Evolutionary conservation across 345 rosid species (phyloP).

Genomic region (Aethionema arabicum): DNA sequence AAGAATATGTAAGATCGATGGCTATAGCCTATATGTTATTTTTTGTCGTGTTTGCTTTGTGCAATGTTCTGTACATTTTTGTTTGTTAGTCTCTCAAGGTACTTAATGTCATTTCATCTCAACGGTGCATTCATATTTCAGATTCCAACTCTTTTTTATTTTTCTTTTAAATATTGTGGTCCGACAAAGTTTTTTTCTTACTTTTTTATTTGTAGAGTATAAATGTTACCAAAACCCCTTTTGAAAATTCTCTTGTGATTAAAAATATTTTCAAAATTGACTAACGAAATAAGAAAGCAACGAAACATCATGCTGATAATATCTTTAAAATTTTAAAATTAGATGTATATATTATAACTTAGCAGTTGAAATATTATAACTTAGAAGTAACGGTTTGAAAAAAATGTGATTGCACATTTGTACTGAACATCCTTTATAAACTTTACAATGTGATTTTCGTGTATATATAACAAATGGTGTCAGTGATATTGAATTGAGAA

Average conservation of each 20-base stretch:
- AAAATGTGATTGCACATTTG: slow-evolving; percentile 16
- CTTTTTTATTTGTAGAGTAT: no score
- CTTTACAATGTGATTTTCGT: neutral
- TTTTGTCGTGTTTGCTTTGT: neutral
- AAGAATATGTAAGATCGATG: neutral
- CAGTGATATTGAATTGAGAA: neutral
- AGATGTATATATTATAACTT: no score
- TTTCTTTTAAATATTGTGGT: no score
- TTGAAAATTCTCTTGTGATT: no score
- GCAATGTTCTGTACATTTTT: neutral
- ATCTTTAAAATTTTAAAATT: no score
- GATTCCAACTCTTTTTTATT: no score
- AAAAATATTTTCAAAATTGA: no score
- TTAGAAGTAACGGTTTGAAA: neutral
- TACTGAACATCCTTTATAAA: neutral
- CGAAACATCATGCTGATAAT: no score
- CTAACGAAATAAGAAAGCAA: no score
- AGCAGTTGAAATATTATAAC: no score
- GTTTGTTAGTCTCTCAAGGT: slow-evolving; percentile 1
- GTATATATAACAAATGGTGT: neutral
- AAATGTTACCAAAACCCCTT: no score
- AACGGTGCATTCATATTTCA: neutral
- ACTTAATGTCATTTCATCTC: neutral
- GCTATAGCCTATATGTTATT: neutral
- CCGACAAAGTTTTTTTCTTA: no score